Evolutionary conservation across 495 filamentous ascomycete species (phyloP).

Genomic region (Hypoxylon trugodes): DNA sequence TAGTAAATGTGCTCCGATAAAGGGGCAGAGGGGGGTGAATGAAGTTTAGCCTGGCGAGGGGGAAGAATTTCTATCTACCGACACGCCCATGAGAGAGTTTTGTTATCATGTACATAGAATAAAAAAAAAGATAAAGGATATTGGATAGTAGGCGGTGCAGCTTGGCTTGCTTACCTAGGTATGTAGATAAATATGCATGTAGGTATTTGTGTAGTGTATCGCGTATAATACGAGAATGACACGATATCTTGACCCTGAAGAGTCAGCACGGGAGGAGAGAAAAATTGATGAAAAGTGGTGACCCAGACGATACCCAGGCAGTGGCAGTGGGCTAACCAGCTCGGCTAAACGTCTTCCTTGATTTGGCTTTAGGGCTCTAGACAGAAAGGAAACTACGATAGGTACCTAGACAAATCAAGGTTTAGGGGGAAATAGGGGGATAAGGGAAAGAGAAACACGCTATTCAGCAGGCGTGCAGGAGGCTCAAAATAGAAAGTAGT

Average conservation of each 20-base stretch:
- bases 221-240: not conserved
- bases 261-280: constrained; percentile 16
- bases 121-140: not conserved
- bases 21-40: too few relatives aligned
- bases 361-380: constrained; percentile 25
- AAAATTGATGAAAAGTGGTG: constrained; percentile 2
- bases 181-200: too few relatives aligned
- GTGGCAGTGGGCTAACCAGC: constrained; percentile 20
- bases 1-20: constrained; percentile 8
- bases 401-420: constrained; percentile 19
- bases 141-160: constrained; percentile 17
- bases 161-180: constrained; percentile 11
- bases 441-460: too few relatives aligned
- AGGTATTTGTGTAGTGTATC: constrained; percentile 2
- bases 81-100: constrained; percentile 15
- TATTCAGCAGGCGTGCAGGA: constrained; percentile 28
- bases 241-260: not conserved
- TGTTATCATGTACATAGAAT: constrained; percentile 1
- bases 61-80: not conserved
- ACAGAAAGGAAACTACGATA: too few relatives aligned
- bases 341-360: constrained; percentile 36
- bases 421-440: constrained; percentile 7
- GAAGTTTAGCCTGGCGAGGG: constrained; percentile 16
- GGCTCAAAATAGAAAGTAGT: constrained; percentile 40
- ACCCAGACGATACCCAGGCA: too few relatives aligned